A percentile compares a stretch with the other conserved stretches of the same genome.
Conservation (phyloP, 768 basidiomycete genomes). For the Clathrus columnatus region DNA sequence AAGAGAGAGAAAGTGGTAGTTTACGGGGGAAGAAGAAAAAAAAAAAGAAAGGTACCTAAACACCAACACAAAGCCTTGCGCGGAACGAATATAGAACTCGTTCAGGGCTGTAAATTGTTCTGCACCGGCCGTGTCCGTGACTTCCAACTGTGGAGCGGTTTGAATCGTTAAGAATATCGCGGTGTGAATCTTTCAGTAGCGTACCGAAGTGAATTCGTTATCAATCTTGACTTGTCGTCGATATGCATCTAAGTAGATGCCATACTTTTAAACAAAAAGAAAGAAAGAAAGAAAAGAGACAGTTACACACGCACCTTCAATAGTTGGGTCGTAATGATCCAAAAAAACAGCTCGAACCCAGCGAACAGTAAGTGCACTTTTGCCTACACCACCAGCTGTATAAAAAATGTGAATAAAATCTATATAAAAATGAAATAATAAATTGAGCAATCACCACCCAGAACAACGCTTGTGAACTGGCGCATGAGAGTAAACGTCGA, state of each 20-base stretch:
- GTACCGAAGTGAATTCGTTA: constrained; percentile 51
- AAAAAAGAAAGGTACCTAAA: constrained; percentile 35
- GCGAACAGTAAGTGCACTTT: constrained; percentile 77
- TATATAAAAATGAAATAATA: constrained; percentile 2
- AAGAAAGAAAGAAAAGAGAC: not conserved
- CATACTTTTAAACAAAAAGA: constrained; percentile 10
- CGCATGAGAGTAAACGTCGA: constrained; percentile 36
- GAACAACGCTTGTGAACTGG: constrained; percentile 68
- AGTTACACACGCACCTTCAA: constrained; percentile 48
- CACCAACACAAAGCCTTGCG: constrained; percentile 21
- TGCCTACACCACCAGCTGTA: constrained; percentile 80
- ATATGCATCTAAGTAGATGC: constrained; percentile 56
- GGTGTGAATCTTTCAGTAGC: constrained; percentile 18
- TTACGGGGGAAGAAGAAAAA: not conserved
- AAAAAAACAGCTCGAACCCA: constrained; percentile 67
- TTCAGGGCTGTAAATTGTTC: constrained; percentile 78
- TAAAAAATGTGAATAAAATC: not conserved
- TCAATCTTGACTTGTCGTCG: constrained; percentile 57
- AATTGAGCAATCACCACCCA: constrained; percentile 50
- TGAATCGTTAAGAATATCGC: not conserved
- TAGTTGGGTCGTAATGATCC: constrained; percentile 75
- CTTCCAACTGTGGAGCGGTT: constrained; percentile 48
- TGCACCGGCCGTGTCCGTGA: constrained; percentile 78
- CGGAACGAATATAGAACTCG: constrained; percentile 59
- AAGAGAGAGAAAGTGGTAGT: not conserved